phyloP scores from a whole-genome alignment of 2,329 filamentous ascomycete species.

The Dactylellina haptotyla region DNA sequence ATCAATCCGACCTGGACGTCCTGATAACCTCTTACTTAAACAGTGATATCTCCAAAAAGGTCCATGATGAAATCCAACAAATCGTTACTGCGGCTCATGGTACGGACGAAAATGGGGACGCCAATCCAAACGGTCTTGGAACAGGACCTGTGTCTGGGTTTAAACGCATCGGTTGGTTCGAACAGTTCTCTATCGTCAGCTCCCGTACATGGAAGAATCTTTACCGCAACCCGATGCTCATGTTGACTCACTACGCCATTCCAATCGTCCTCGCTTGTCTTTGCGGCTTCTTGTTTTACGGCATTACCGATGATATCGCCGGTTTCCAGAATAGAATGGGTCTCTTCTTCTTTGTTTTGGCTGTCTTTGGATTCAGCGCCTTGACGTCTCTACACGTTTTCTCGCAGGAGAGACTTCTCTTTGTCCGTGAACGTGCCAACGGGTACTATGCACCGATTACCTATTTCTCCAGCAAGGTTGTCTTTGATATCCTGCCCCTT shows the following conservation, averaged over 20 bases:
- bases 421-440: conserved; percentile 92
- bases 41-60: conserved; percentile 79
- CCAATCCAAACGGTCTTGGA: conserved; percentile 61
- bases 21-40: conserved; percentile 79
- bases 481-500: conserved; percentile 97
- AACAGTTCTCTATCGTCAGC: conserved; percentile 90
- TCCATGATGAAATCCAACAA: conserved; percentile 80
- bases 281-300: conserved; percentile 95
- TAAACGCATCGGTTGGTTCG: conserved; percentile 77
- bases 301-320: conserved; percentile 91
- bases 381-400: conserved; percentile 94
- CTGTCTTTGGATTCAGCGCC: conserved; percentile 95
- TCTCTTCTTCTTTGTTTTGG: conserved; percentile 96
- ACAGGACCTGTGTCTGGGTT: conserved; percentile 80
- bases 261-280: conserved; percentile 86
- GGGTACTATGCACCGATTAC: conserved; percentile 94
- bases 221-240: conserved; percentile 96
- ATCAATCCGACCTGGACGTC: conserved; percentile 80
- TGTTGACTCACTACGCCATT: conserved; percentile 98
- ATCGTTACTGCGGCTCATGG: conserved; percentile 72
- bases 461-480: conserved; percentile 94
- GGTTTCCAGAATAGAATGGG: conserved; percentile 98
- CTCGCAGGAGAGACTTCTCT: conserved; percentile 86
- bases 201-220: conserved; percentile 95
- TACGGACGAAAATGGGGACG: conserved; percentile 69